Conservation (phyloP, 129 eudicot genomes). For the Saposhnikovia divaricata region DNA sequence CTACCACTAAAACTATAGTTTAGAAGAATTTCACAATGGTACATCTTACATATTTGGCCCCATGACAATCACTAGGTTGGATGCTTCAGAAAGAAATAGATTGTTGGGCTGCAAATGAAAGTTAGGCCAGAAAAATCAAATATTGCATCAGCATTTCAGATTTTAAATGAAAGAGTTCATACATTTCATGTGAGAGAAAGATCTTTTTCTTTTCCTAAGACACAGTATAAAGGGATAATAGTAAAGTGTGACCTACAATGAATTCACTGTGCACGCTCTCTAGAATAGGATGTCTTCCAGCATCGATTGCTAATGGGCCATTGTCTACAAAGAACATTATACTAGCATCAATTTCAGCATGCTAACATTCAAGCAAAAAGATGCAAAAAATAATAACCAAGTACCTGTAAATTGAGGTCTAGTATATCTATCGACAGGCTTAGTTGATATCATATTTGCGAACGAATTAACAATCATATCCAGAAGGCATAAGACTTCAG, state of each 20-base stretch:
- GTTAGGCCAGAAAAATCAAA: background rate
- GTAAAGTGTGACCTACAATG: slow-evolving; percentile 50
- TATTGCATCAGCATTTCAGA: slow-evolving; percentile 13
- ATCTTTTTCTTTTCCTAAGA: background rate
- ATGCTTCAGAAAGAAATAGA: slow-evolving; percentile 92
- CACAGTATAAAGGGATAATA: slow-evolving; percentile 9
- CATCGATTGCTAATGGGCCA: slow-evolving; percentile 97
- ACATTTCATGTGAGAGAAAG: background rate
- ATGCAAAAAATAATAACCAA: slow-evolving; percentile 3
- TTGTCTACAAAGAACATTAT: slow-evolving; percentile 40
- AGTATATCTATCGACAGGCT: slow-evolving; percentile 82
- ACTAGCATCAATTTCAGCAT: slow-evolving; percentile 6
- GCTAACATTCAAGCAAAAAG: slow-evolving; percentile 4
- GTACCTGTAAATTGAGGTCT: slow-evolving; percentile 88
- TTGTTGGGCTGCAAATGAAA: slow-evolving; percentile 76
- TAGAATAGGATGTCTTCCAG: slow-evolving; percentile 92
- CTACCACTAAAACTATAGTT: slow-evolving; percentile 1
- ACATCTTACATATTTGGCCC: slow-evolving; percentile 93
- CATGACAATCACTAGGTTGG: slow-evolving; percentile 86
- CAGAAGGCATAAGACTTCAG: slow-evolving; percentile 90
- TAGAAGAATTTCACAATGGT: slow-evolving; percentile 7
- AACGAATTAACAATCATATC: slow-evolving; percentile 98
- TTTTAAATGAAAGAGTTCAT: slow-evolving; percentile 2
- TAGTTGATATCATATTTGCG: slow-evolving; percentile 89
- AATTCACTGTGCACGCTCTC: slow-evolving; percentile 88